Evolutionary conservation across 768 basidiomycete species (phyloP), one percentile per base, ranked within the genome.

Genomic region (Psilocybe cubensis): DNA sequence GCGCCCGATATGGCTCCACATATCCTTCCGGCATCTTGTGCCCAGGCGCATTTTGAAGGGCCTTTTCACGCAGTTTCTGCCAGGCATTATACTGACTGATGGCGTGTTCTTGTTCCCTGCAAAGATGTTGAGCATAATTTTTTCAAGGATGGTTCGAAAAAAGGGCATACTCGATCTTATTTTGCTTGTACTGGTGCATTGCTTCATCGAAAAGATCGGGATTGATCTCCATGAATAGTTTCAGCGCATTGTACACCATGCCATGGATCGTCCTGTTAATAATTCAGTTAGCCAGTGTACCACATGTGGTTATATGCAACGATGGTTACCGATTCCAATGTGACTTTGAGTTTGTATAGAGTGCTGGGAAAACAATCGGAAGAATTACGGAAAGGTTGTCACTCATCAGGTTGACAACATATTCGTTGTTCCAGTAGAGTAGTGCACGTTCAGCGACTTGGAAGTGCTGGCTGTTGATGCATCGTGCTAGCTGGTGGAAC

Each of bases 381-480:
- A 99, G 81, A 57, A 99, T 86, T 60, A 88, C 74, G 21, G 85
- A 73, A 61, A 98, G 82, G 70, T 98, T 98, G 68, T 98, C 95
- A 72, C 94, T 93, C 94, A 99, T 98, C 51, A 99, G 84, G 73
- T 97, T 99, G 66, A 99, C 93, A 63, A 98, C 96, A 75, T 98
- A 99, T 76, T 98, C 97, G 76, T 98, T 98, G 77, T 98, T 98
- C 97, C 97, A 99, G 73, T 97, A 98, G 64, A 97, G 83, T 58
- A 99, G 74, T 3, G 96, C 96, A 41, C 97, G 86, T 73, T 99
- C 97, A 5, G 97, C 96, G 27, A 99, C 96, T 76, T 99, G 97
- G 85, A 99, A 99, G 75, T 99, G 97, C 72, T 98, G 97, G 68
- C 92, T 95, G 71, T 96, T 97, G 84, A 99, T 95, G 76, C 97